A percentile compares a stretch with the other conserved stretches of the same genome.
phyloP scores from a whole-genome alignment of 495 filamentous ascomycete genomes.

The Pyrenula aspistea region DNA sequence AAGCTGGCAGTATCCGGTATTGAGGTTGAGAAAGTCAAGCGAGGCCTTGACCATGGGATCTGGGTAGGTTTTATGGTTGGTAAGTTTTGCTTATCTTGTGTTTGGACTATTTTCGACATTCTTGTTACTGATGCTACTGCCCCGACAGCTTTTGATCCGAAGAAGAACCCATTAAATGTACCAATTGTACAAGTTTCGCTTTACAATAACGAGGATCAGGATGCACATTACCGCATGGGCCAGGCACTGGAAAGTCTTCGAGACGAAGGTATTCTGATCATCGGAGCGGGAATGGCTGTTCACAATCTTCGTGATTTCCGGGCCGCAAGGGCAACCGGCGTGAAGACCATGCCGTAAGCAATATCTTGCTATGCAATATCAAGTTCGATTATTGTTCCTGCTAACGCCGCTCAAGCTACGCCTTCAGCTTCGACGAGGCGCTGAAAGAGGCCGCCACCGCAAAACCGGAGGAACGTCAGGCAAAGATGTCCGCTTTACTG shows the following conservation, averaged over 20 bases:
- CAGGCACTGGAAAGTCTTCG: slow-evolving; percentile 55
- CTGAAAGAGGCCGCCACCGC: slow-evolving; percentile 55
- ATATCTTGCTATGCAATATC: not conserved
- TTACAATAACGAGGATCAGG: slow-evolving; percentile 54
- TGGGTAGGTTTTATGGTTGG: slow-evolving; percentile 60
- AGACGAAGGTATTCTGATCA: slow-evolving; percentile 59
- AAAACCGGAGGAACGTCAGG: slow-evolving; percentile 40
- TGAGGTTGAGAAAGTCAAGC: slow-evolving; percentile 45
- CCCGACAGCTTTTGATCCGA: slow-evolving; percentile 48
- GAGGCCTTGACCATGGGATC: slow-evolving; percentile 75
- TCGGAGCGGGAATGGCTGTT: slow-evolving; percentile 77
- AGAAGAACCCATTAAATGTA: slow-evolving; percentile 62
- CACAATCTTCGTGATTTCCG: slow-evolving; percentile 67
- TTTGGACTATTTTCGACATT: not conserved
- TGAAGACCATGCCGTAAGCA: slow-evolving; percentile 26
- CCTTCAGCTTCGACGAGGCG: slow-evolving; percentile 65
- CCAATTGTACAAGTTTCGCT: slow-evolving; percentile 76
- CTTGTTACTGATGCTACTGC: not conserved
- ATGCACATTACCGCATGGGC: slow-evolving; percentile 61
- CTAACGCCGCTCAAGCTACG: slow-evolving; percentile 26
- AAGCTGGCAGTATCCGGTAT: slow-evolving; percentile 50
- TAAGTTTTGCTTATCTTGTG: slow-evolving; percentile 18
- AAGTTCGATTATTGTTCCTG: not conserved
- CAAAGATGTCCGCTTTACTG: slow-evolving; percentile 45
- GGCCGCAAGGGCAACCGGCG: slow-evolving; percentile 19